phyloP scores from a whole-genome alignment of 805 yeast genomes.

The Candida golubevii region DNA sequence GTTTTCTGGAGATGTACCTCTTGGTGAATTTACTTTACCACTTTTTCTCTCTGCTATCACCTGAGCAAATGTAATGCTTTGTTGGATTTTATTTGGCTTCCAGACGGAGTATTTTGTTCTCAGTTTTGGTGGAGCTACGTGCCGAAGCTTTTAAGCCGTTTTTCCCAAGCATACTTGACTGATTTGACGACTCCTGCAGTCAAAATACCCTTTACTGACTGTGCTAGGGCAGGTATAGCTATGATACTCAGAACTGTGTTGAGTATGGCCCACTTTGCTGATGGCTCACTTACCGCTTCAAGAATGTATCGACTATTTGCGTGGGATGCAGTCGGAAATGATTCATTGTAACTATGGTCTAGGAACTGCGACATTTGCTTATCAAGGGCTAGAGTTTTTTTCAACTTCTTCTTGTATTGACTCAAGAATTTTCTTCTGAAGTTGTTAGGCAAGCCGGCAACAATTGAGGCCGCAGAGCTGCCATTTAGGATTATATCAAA shows the following conservation, averaged over 20 bases:
- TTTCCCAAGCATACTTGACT: conserved; percentile 70
- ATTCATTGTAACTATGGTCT: too few relatives aligned
- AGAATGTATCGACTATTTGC: not conserved
- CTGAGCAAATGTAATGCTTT: too few relatives aligned
- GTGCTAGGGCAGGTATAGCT: conserved; percentile 60
- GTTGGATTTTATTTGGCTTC: too few relatives aligned
- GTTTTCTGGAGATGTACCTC: too few relatives aligned
- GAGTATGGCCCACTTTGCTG: conserved; percentile 29
- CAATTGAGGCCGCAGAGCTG: conserved; percentile 2
- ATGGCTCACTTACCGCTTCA: conserved; percentile 1
- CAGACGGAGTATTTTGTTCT: too few relatives aligned
- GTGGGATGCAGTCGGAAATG: not conserved
- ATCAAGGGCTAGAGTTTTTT: not conserved
- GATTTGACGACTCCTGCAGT: conserved; percentile 82
- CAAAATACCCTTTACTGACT: conserved; percentile 75
- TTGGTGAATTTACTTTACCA: too few relatives aligned
- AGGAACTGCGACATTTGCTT: not conserved
- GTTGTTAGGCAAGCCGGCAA: conserved; percentile 10
- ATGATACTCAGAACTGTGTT: conserved; percentile 46
- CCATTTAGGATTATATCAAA: conserved; percentile 1
- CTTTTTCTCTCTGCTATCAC: too few relatives aligned
- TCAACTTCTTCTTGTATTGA: conserved; percentile 9
- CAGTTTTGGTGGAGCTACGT: not conserved
- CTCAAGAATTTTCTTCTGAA: conserved; percentile 9
- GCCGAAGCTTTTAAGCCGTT: conserved; percentile 33